Base-by-base conservation (phyloP, 352 stramenopile species). In the Aphanomyces cochlioides region DNA sequence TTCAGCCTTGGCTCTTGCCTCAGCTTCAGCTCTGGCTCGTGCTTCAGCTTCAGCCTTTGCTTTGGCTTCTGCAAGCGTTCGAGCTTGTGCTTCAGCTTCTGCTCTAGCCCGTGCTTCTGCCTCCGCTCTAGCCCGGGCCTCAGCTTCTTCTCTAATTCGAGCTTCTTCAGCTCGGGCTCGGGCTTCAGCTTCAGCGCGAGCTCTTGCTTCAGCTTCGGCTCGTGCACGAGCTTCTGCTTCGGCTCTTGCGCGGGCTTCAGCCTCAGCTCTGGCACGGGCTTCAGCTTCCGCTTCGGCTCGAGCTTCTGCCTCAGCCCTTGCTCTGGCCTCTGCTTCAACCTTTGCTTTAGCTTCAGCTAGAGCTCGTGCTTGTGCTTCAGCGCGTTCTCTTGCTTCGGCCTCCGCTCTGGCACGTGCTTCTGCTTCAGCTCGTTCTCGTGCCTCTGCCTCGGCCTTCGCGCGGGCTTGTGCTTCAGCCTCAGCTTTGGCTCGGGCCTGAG, bases 211-310 rank as follows among this genome's bases (percentile, higher is more conserved):
- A 7, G 65, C 43, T 47, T 77, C 76, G 21, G 72, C 74, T 17
- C 56, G 65, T 15, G 74, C 75, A 10, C 54, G 65, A 17, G 73
- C 75, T 50, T 80, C 75, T 2, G 75, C 64, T 54, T 78, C 66
- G 3, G 57, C 43, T n/a, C 36, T 43, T 7, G 54, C 43, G 3
- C 10, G 56, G 45, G 57, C 28, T 48, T 67, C 67, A 36, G 68
- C 56, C 17, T 73, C 21, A 3, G 69, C 68, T 4, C 61, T 59
- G 5, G 73, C 56, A 12, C 56, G 47, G 13, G 71, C 79, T 7
- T 78, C 50, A 47, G 75, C 74, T 48, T 36, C 50, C 13, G 13
- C 45, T 15, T 53, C 2, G n/a, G 13, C 13, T 53, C 13, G n/a
- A 53, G 13, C 13, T 53, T 53, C 65, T 68, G 28, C 28, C 28